Evolutionary conservation across 768 basidiomycete genomes (phyloP).

Genomic region (Phanerochaete carnosa): DNA sequence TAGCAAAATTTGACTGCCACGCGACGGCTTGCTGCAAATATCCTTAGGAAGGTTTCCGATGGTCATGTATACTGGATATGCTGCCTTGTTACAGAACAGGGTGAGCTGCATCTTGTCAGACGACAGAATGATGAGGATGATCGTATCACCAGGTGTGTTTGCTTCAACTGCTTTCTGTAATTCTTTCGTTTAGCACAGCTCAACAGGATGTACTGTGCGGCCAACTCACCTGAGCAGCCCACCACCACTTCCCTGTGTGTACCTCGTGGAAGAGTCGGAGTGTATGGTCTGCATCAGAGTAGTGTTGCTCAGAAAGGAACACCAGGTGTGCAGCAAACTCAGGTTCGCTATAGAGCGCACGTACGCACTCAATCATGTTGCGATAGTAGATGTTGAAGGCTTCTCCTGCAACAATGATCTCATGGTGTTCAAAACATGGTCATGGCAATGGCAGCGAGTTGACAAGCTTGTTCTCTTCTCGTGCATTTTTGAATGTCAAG

Average conservation of each 20-base stretch:
- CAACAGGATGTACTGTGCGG: neutral
- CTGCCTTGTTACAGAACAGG: conserved; percentile 4
- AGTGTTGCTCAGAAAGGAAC: conserved; percentile 36
- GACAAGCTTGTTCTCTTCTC: conserved; percentile 31
- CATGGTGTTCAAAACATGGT: conserved; percentile 24
- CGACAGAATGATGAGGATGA: conserved; percentile 13
- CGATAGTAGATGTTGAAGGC: conserved; percentile 30
- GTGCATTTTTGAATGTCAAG: conserved; percentile 29
- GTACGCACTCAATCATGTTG: conserved; percentile 34
- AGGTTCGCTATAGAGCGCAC: conserved; percentile 15
- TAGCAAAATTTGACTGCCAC: conserved; percentile 14
- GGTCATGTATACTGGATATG: conserved; percentile 15
- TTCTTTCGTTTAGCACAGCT: conserved; percentile 8
- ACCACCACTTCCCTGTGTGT: conserved; percentile 51
- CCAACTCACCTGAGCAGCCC: conserved; percentile 33
- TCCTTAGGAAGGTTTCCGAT: conserved; percentile 14
- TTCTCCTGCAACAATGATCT: conserved; percentile 28
- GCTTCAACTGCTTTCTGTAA: conserved; percentile 7
- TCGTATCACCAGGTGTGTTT: conserved; percentile 5
- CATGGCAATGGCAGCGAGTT: conserved; percentile 27
- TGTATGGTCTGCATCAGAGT: conserved; percentile 22
- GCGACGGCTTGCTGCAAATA: conserved; percentile 15
- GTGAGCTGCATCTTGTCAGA: conserved; percentile 12
- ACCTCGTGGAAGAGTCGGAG: conserved; percentile 36
- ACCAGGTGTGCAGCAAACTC: conserved; percentile 18